These are phyloP conservation scores for Prunus davidiana DNA, from an alignment of 306 rosid species.

Conservation along the genomic window DNA sequence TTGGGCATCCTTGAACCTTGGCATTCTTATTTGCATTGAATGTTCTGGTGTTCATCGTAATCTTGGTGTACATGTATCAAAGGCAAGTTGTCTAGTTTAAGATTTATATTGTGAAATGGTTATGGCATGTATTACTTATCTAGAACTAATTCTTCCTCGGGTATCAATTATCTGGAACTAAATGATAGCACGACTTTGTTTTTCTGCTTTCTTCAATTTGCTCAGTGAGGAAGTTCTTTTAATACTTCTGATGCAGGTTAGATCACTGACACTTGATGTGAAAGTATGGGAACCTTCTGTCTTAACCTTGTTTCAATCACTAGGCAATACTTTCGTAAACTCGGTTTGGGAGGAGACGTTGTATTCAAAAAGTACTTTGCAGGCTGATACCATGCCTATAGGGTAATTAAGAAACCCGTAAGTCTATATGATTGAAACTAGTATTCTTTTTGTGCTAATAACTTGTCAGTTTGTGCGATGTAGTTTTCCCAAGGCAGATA, in stretches of 20 bases:
- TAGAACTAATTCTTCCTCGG: too few species aligned
- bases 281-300: slow-evolving; percentile 77
- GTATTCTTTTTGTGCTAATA: slow-evolving; percentile 24
- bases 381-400: slow-evolving; percentile 30
- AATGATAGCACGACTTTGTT: too few species aligned
- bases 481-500: slow-evolving; percentile 46
- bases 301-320: slow-evolving; percentile 54
- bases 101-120: neutral
- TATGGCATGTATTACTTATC: neutral
- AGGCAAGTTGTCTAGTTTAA: slow-evolving; percentile 46
- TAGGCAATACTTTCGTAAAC: slow-evolving; percentile 63
- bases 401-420: slow-evolving; percentile 39
- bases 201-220: slow-evolving; percentile 1
- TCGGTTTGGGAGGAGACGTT: slow-evolving; percentile 78
- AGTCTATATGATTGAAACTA: slow-evolving; percentile 8
- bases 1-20: slow-evolving; percentile 89
- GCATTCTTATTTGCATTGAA: slow-evolving; percentile 77
- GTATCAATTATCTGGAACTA: too few species aligned
- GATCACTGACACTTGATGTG: slow-evolving; percentile 84
- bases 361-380: slow-evolving; percentile 36
- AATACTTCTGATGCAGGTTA: slow-evolving; percentile 47
- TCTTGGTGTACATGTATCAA: slow-evolving; percentile 87
- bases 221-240: slow-evolving; percentile 27
- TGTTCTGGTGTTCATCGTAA: slow-evolving; percentile 89
- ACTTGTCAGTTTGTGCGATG: slow-evolving; percentile 24